Conservation (phyloP, 148 eudicot genomes). For the Arctostaphylos glauca region DNA sequence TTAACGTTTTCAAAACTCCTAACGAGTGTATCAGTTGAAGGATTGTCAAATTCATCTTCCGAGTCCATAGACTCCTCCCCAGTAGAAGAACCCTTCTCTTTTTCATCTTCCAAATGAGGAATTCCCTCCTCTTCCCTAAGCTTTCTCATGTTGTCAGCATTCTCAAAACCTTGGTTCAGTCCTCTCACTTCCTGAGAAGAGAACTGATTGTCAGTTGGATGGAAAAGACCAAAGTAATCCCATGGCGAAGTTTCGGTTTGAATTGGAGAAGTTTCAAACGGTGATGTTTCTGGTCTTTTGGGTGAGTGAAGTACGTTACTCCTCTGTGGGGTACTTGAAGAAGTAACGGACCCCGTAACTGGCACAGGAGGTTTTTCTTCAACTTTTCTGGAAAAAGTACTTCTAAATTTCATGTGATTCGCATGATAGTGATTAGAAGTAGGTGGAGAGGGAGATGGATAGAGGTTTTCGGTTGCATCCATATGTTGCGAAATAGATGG, state of each 20-base stretch:
- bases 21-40: constrained; percentile 64
- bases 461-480: constrained; percentile 38
- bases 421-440: constrained; percentile 45
- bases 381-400: constrained; percentile 57
- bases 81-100: constrained; percentile 35
- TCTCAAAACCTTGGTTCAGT: constrained; percentile 34
- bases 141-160: constrained; percentile 27
- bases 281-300: constrained; percentile 44
- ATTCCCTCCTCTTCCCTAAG: constrained; percentile 38
- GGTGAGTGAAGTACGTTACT: constrained; percentile 41
- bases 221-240: constrained; percentile 88
- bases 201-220: constrained; percentile 66
- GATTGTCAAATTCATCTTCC: constrained; percentile 92
- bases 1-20: constrained; percentile 84
- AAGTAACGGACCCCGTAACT: constrained; percentile 49
- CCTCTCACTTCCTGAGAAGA: constrained; percentile 51
- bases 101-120: constrained; percentile 47
- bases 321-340: constrained; percentile 42
- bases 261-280: constrained; percentile 34
- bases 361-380: constrained; percentile 67
- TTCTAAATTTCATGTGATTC: constrained; percentile 72
- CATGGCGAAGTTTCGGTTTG: constrained; percentile 59
- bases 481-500: constrained; percentile 52
- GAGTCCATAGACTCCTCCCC: constrained; percentile 48
- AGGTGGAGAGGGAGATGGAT: constrained; percentile 63